Percentiles rank a stretch among this genome's conserved stretches.
These are phyloP conservation scores for Sextonia rubra DNA, from an alignment of 164 flowering plant genomes.

Conservation along the genomic window DNA sequence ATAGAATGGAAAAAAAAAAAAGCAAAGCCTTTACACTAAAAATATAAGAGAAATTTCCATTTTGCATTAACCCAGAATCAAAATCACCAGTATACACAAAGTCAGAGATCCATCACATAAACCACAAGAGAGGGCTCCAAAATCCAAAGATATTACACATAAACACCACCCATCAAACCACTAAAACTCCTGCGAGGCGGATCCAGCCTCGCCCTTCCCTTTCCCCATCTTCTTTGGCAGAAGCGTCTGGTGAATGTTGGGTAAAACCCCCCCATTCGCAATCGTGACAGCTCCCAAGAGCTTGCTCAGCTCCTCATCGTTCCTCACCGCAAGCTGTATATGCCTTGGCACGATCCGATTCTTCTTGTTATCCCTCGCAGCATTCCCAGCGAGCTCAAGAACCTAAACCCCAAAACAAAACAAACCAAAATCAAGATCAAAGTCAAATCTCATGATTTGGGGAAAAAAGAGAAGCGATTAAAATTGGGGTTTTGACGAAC, in stretches of 20 bases:
- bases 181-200: constrained; percentile 58
- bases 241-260: constrained; percentile 51
- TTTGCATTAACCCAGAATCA: too few species aligned
- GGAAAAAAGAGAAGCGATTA: not conserved
- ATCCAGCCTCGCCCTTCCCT: constrained; percentile 48
- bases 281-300: constrained; percentile 57
- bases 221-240: constrained; percentile 50
- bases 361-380: constrained; percentile 70
- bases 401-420: too few species aligned
- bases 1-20: too few species aligned
- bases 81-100: too few species aligned
- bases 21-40: too few species aligned
- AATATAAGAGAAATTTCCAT: too few species aligned
- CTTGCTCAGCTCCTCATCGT: constrained; percentile 61
- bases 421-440: not conserved
- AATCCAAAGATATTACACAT: too few species aligned
- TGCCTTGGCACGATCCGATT: constrained; percentile 66
- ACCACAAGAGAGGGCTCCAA: too few species aligned
- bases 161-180: too few species aligned
- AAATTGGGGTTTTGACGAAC: constrained; percentile 13
- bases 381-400: constrained; percentile 63
- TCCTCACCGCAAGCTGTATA: constrained; percentile 64
- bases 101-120: too few species aligned
- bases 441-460: not conserved
- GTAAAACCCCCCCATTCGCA: constrained; percentile 60